Percentiles rank a stretch among this genome's conserved stretches.
Evolutionary conservation across 2,329 filamentous ascomycete species (phyloP).

Genomic region (Trichoderma citrinoviride): DNA sequence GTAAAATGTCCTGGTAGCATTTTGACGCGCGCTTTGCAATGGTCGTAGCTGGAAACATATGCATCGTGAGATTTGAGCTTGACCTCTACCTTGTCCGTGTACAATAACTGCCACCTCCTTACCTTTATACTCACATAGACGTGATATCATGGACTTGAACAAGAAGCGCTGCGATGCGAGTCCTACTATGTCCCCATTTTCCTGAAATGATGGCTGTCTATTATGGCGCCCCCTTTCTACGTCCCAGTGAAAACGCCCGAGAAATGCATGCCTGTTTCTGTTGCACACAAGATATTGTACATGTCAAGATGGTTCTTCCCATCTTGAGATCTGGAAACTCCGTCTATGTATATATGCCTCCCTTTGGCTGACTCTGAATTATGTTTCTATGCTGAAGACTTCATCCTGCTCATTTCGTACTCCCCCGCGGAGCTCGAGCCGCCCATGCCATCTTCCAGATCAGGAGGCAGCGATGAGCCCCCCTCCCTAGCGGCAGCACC

Average conservation of each 20-base stretch:
- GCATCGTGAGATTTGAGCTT: no score
- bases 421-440: constrained; percentile 44
- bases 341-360: background rate
- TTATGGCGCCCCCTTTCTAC: background rate
- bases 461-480: constrained; percentile 23
- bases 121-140: no score
- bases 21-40: no score
- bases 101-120: no score
- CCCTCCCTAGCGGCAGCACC: no score
- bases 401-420: constrained; percentile 65
- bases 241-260: constrained; percentile 15
- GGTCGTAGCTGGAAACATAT: background rate
- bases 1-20: no score
- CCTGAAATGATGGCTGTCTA: background rate
- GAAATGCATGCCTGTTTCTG: constrained; percentile 15
- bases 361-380: background rate
- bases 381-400: constrained; percentile 26
- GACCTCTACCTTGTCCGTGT: no score
- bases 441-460: constrained; percentile 43
- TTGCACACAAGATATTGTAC: background rate
- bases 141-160: no score
- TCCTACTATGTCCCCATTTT: background rate
- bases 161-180: background rate
- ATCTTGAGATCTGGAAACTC: background rate
- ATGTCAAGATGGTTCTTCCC: background rate